Base-by-base conservation (phyloP, 371 early-diverging fungal genomes). In the Circinella minor region DNA sequence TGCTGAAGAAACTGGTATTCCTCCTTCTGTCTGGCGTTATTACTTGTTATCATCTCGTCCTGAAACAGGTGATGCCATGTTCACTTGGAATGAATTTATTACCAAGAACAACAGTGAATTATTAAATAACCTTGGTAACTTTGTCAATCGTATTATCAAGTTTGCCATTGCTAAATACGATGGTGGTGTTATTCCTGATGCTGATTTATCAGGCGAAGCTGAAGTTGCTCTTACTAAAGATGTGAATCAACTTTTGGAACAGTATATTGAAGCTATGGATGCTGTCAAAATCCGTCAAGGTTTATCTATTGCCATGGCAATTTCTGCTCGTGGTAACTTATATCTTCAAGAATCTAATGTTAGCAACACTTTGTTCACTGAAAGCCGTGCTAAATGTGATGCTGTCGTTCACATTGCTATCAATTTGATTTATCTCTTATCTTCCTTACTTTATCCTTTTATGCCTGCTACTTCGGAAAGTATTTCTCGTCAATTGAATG, bases 51-150 rank as follows among this genome's bases (percentile, higher is more conserved):
- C 95, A 57, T 94, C 91, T 80, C 94, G 99, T 34, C 99, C 99
- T n/a, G 99, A 99, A 81, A 88, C 94, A 14, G 88, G 90, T 69
- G 99, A 99, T 82, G 89, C 97, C 17, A 89, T 96, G 79, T 99
- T 99, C 80, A 90, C 95, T 3, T 98, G 99, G 98, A 86, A 84
- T 65, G 98, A 96, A 66, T 98, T 99, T 72, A 92, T 94, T 60
- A 83, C 93, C 13, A 92, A 94, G 76, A 97, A 98, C 87, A 99
- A 98, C 87, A 89, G 86, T 74, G 99, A 99, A 84, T 88, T 99
- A 60, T 88, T 99, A 54, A 95, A 95, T 69, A 99, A 99, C 81
- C 77, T 99, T 15, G 99, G 99, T 70, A 99, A 99, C 92, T 95
- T 99, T 82, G 95, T 96, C 75, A 99, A 99, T 87, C 93, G 99